Base-by-base conservation (phyloP, 139 green algal species). In the Astrephomene gubernaculifera region DNA sequence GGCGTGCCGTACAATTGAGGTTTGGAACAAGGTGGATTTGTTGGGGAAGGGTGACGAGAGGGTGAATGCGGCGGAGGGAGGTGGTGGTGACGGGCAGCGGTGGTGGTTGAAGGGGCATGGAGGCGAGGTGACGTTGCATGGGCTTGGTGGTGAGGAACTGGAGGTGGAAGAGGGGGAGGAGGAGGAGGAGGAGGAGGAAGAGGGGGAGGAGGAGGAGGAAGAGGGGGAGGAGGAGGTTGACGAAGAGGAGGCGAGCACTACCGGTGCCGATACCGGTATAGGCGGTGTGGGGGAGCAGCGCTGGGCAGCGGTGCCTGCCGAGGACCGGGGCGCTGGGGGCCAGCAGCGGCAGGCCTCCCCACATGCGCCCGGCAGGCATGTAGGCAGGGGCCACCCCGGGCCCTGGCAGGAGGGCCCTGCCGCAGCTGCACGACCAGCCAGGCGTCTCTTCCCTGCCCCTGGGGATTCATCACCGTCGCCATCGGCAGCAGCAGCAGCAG, bases 11-110 rank as follows among this genome's bases (percentile, higher is more conserved):
- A 88, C 72, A 4, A 8, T 88, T 14, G 83, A 88, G 83, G 83
- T 88, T 19, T 84, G 83, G 83, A 88, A 88, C 61, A 88, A 88
- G 83, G 43, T 70, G 35, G 83, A 88, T 45, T 17, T 65, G 3
- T 45, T 80, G 21, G 6, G 45, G 63, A 19, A 39, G 63, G n/a
- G 21, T 29, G 29, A 41, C 12, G 29, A 41, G n/a, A 5, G 31
- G n/a, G 12, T 19, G 63, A 6, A 41, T 29, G 63, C 8, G n/a
- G 5, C 8, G 63, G 63, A 39, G 63, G 12, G 41, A n/a, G 2
- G 35, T 45, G 64, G 10, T 14, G 35, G n/a, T n/a, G n/a, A n/a
- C n/a, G n/a, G n/a, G n/a, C n/a, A 71, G 64, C 33, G 29, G 64
- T 3, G 17, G 27, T 69, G 61, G 61, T 39, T 14, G n/a, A n/a